These are phyloP conservation scores for Penicillium lagena DNA, from an alignment of 495 filamentous ascomycete genomes.

Conservation along the genomic window DNA sequence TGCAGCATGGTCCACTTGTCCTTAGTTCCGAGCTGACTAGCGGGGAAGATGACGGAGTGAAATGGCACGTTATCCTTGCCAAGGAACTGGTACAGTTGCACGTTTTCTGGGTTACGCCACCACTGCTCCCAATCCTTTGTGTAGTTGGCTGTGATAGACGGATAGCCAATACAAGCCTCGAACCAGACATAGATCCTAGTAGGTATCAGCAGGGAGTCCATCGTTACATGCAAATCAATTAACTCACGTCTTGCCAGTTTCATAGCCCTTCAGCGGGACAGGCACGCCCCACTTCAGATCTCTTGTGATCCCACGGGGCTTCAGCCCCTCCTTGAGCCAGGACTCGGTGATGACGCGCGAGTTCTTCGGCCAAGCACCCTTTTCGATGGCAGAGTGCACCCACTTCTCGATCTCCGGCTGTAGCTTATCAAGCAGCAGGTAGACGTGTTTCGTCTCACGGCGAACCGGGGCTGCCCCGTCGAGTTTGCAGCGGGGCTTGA, in stretches of 20 bases:
- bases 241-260: constrained; percentile 8
- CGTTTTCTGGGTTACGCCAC: constrained; percentile 88
- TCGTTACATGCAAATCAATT: too few relatives aligned
- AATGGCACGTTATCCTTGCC: constrained; percentile 97
- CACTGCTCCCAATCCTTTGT: constrained; percentile 88
- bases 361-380: constrained; percentile 74
- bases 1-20: constrained; percentile 90
- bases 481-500: constrained; percentile 64
- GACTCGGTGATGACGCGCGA: constrained; percentile 62
- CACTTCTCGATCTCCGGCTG: constrained; percentile 68
- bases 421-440: constrained; percentile 73
- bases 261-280: constrained; percentile 57
- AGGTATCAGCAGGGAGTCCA: too few relatives aligned
- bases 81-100: constrained; percentile 94
- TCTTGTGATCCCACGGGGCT: constrained; percentile 82
- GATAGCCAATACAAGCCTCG: constrained; percentile 94
- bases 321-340: constrained; percentile 78
- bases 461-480: constrained; percentile 72
- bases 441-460: constrained; percentile 66
- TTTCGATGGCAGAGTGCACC: constrained; percentile 50
- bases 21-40: constrained; percentile 72
- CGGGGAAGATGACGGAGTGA: constrained; percentile 89
- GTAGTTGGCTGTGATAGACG: constrained; percentile 90
- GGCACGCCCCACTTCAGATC: constrained; percentile 87
- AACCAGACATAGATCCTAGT: constrained; percentile 86